Evolutionary conservation across 345 rosid species (phyloP), one percentile per base, ranked within the genome.

Genomic region (sweet orange (Citrus sinensis)): DNA sequence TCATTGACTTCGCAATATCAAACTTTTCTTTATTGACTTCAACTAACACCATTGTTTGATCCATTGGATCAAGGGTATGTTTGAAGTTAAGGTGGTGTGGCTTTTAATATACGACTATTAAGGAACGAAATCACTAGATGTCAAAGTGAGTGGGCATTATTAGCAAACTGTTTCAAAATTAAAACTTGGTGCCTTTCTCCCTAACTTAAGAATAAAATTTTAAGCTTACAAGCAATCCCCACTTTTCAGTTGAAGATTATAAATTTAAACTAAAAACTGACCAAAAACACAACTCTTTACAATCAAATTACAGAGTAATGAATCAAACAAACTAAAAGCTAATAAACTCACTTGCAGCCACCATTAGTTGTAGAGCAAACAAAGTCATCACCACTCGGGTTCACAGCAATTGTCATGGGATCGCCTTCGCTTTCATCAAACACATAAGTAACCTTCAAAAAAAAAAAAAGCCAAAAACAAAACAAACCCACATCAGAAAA

Each of bases 301-400:
- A 51, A 51, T 9, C 24, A 51, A 70, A 51, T 24, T 7, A 8
- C 27, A 5, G 3, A 65, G 14, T 62, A 35, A 29, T n/a, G 54
- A 55, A 27, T 7, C 4, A 46, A 4, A 70, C 17, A 66, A 58
- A 22, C 25, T 25, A 58, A 49, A 32, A 60, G 30, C 20, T 0
- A 27, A 19, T 61, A 49, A 79, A 87, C 94, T 79, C 82, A 96
- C 98, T 85, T 90, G 97, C 93, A 92, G 69, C 95, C 93, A 63
- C 95, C 97, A 71, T 82, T 88, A 76, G 94, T 89, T 61, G 95
- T 89, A 34, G 92, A 95, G 83, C 95, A 93, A 60, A 92, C 91
- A 75, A 96, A 85, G 65, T 86, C 88, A 70, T 93, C 99, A 14
- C 98, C 98, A 77, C 86, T 91, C 10, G 97, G 97, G 80, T 95